Evolutionary conservation across 345 rosid genomes (phyloP).

Genomic region (Gossypioides kirkii): DNA sequence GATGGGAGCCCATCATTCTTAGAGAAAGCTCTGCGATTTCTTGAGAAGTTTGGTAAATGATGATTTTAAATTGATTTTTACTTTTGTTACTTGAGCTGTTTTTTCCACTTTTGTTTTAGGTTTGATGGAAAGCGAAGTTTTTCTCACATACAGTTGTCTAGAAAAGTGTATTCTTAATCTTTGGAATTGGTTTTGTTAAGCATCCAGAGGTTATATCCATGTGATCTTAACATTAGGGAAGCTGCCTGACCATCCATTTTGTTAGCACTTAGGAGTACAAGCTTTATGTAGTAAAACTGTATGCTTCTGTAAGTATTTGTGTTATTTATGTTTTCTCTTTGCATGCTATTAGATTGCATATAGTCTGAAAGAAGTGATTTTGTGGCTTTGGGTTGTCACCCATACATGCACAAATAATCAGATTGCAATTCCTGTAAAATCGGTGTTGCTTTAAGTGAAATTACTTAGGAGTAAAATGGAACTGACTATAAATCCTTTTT

Average conservation of each 20-base stretch:
- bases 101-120: background rate
- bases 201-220: background rate
- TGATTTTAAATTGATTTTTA: conserved; percentile 11
- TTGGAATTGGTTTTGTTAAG: background rate
- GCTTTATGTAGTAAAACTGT: background rate
- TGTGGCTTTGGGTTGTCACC: background rate
- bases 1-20: conserved; percentile 98
- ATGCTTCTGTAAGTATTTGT: background rate
- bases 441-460: background rate
- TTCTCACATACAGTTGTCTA: background rate
- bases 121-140: conserved; percentile 3
- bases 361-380: background rate
- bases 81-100: conserved; percentile 4
- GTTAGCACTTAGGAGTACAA: background rate
- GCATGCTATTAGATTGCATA: too few species aligned
- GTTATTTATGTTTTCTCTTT: background rate
- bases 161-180: background rate
- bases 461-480: background rate
- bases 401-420: background rate
- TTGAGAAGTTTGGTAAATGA: conserved; percentile 80
- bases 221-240: background rate
- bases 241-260: background rate
- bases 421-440: background rate
- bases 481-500: background rate
- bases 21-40: conserved; percentile 95